A percentile compares a stretch with the other conserved stretches of the same genome.
These are phyloP conservation scores for Beauveria brongniartii DNA, from an alignment of 2,329 filamentous ascomycete genomes.

Conservation along the genomic window DNA sequence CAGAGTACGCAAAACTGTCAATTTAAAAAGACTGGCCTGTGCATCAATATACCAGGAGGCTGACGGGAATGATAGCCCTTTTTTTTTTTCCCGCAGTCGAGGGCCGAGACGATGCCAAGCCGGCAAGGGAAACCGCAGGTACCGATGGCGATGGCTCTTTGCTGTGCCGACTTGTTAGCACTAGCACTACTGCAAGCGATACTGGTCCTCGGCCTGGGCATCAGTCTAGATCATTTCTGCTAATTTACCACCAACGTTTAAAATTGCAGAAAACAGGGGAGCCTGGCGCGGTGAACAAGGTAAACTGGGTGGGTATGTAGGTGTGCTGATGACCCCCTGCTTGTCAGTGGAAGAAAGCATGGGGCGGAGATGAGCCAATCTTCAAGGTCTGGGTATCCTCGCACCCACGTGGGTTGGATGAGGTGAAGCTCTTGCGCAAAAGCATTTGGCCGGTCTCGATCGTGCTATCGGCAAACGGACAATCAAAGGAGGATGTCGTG, in stretches of 20 bases:
- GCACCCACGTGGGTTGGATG: background rate
- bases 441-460: too few species aligned
- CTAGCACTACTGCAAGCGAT: background rate
- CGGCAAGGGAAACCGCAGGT: background rate
- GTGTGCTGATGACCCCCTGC: background rate
- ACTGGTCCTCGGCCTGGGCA: too few species aligned
- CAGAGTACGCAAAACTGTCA: too few species aligned
- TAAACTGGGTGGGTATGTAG: too few species aligned
- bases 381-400: background rate
- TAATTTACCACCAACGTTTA: background rate
- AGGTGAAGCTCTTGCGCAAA: too few species aligned
- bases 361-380: slow-evolving; percentile 2
- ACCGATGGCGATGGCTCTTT: background rate
- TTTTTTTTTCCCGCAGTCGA: background rate
- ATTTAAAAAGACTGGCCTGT: background rate
- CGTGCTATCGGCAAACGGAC: too few species aligned
- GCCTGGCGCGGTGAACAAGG: background rate
- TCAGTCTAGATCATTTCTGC: too few species aligned
- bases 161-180: background rate
- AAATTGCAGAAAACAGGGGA: slow-evolving; percentile 2
- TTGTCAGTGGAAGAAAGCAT: background rate
- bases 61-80: background rate
- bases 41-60: background rate
- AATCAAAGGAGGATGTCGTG: too few species aligned
- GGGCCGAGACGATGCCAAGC: background rate